Evolutionary conservation across 192 early-diverging fungal genomes (phyloP).

Genomic region (Backusella australiensis): DNA sequence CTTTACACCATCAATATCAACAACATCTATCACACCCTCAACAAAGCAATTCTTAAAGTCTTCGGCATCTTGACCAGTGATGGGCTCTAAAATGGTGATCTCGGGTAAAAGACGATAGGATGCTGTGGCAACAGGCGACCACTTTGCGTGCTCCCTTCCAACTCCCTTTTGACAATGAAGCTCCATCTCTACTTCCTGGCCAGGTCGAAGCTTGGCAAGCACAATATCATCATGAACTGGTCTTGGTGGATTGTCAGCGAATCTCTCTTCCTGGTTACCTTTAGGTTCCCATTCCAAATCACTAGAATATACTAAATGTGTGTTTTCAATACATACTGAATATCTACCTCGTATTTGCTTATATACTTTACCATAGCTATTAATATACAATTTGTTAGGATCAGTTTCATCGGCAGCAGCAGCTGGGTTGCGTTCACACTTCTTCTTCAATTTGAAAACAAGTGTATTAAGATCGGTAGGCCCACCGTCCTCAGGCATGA

Average conservation of each 20-base stretch:
- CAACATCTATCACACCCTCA: conserved; percentile 79
- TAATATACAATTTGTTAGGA: conserved; percentile 70
- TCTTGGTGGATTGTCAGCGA: conserved; percentile 62
- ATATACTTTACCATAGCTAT: conserved; percentile 55
- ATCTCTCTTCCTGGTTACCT: conserved; percentile 79
- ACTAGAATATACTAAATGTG: conserved; percentile 61
- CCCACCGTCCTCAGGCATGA: conserved; percentile 63
- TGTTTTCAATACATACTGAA: background rate
- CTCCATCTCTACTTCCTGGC: conserved; percentile 81
- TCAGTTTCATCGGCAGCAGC: conserved; percentile 65
- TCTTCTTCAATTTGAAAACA: conserved; percentile 81
- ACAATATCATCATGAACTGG: conserved; percentile 93
- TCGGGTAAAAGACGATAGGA: conserved; percentile 93
- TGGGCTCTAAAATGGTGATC: conserved; percentile 81
- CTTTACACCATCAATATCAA: conserved; percentile 60
- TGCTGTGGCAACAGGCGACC: conserved; percentile 95
- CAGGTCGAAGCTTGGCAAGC: conserved; percentile 89
- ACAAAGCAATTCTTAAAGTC: conserved; percentile 88
- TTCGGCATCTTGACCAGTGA: conserved; percentile 77
- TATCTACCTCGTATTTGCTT: background rate
- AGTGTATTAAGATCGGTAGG: conserved; percentile 94
- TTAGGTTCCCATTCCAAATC: conserved; percentile 87
- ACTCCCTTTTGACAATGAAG: conserved; percentile 90
- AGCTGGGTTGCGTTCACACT: conserved; percentile 64
- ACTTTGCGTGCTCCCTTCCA: conserved; percentile 96